Evolutionary conservation across 2,329 filamentous ascomycete species (phyloP), one percentile per base, ranked within the genome.

Genomic region (Neonectria faginata): DNA sequence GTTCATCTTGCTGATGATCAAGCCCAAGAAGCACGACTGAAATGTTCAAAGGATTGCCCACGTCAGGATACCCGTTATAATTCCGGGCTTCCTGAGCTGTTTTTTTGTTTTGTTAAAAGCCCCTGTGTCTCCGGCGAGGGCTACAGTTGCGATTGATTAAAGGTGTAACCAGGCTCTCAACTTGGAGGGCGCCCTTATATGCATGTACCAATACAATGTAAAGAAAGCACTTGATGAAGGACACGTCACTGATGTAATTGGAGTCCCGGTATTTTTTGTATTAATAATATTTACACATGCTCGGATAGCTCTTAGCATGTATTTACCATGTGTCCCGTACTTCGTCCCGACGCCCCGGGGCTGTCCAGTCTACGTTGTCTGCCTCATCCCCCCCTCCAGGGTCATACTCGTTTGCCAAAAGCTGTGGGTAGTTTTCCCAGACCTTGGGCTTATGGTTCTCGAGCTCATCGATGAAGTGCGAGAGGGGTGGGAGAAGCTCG

Each of bases 1-100:
- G 81, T 91, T 99, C 74, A 97, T 97, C 71, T 77, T 97, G 44
- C 79, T 97, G 2, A 79, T 93, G 42, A 84, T 97, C 67, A 97
- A 97, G 79, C 92, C 92, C 1, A 94, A 91, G 77, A 83, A 80
- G 65, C 73, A 75, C n/a, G 71, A 70, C 45, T 75, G 69, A 68
- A 64, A 60, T 60, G 61, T 33, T 54, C 41, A 56, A 57, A 62
- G 52, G 47, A 60, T 63, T 45, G 47, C 60, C 47, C 36, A 57
- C 65, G 58, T 58, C 57, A 64, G 57, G 57, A 70, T 69, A 67
- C 62, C 67, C 59, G 48, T 61, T 59, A 47, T 64, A 54, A 54
- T 54, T 44, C 20, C 52, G 22, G 27, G 50, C 52, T 53, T 56
- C 51, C 36, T 31, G 29, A 44, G 27, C 5, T 61, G 25, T 41